phyloP scores from a whole-genome alignment of 2,329 filamentous ascomycete species.

The Zelopaecilomyces penicillatus region DNA sequence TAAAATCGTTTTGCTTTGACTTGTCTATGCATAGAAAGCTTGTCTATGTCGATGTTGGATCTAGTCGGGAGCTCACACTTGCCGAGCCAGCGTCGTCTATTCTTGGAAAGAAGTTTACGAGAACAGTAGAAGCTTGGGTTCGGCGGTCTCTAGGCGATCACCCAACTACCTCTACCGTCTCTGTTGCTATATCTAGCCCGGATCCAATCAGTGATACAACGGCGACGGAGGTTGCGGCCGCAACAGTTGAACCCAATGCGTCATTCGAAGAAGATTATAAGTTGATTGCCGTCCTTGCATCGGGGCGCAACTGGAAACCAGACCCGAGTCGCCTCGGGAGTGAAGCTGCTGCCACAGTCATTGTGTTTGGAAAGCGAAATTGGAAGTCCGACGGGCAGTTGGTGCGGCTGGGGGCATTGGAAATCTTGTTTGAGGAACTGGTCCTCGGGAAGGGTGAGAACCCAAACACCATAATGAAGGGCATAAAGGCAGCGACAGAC shows the following conservation, averaged over 20 bases:
- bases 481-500: constrained; percentile 17
- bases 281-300: constrained; percentile 20
- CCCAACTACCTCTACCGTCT: constrained; percentile 6
- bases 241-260: not conserved
- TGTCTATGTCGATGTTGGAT: constrained; percentile 5
- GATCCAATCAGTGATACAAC: not conserved
- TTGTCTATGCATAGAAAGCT: constrained; percentile 16
- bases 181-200: constrained; percentile 9
- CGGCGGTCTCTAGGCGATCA: constrained; percentile 12
- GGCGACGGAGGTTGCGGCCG: not conserved
- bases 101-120: constrained; percentile 15
- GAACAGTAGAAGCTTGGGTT: constrained; percentile 12
- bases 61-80: not conserved
- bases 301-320: constrained; percentile 22
- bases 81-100: constrained; percentile 8
- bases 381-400: constrained; percentile 20
- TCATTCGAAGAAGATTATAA: constrained; percentile 12
- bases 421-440: constrained; percentile 19
- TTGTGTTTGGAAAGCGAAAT: constrained; percentile 21
- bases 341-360: constrained; percentile 17
- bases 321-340: constrained; percentile 1
- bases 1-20: constrained; percentile 26
- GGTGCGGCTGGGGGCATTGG: constrained; percentile 23
- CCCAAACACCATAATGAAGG: constrained; percentile 19
- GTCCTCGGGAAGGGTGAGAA: constrained; percentile 13